Evolutionary conservation across 2,329 filamentous ascomycete genomes (phyloP).

Genomic region (Beauveria rudraprayagi): DNA sequence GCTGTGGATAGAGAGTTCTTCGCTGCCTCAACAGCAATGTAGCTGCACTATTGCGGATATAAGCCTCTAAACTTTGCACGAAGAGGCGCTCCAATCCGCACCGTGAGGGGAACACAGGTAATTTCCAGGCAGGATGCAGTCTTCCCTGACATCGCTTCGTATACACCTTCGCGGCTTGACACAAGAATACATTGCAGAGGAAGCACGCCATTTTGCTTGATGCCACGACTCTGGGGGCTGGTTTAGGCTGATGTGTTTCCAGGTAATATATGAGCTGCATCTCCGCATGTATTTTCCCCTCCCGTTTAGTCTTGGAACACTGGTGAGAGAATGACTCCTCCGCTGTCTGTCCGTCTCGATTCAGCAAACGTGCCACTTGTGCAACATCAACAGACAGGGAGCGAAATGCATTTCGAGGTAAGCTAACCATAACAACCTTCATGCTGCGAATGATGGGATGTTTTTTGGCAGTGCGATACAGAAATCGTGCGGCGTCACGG

Average conservation of each 20-base stretch:
- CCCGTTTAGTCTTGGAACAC: background rate
- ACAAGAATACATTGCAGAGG: slow-evolving; percentile 40
- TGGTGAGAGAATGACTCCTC: background rate
- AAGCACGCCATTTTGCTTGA: slow-evolving; percentile 45
- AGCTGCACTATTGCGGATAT: background rate
- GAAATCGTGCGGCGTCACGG: slow-evolving; percentile 23
- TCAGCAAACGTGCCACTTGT: background rate
- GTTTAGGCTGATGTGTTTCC: background rate
- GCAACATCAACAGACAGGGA: background rate
- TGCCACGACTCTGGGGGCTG: slow-evolving; percentile 33
- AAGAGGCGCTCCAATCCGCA: background rate
- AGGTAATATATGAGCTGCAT: slow-evolving; percentile 3
- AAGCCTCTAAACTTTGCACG: slow-evolving; percentile 3
- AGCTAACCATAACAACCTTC: slow-evolving; percentile 20
- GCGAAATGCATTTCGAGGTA: slow-evolving; percentile 14
- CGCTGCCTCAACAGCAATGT: background rate
- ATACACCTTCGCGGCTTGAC: slow-evolving; percentile 31
- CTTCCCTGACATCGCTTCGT: slow-evolving; percentile 34
- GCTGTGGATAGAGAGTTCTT: background rate
- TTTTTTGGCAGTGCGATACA: slow-evolving; percentile 25
- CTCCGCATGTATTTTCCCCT: slow-evolving; percentile 1
- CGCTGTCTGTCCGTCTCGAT: background rate
- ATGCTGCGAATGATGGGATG: slow-evolving; percentile 22
- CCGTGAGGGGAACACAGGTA: background rate
- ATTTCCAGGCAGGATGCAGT: slow-evolving; percentile 26